Percentiles rank a stretch among this genome's conserved stretches.
Evolutionary conservation across 1,284 basidiomycete species (phyloP).

Genomic region (Heterobasidion parviporum): DNA sequence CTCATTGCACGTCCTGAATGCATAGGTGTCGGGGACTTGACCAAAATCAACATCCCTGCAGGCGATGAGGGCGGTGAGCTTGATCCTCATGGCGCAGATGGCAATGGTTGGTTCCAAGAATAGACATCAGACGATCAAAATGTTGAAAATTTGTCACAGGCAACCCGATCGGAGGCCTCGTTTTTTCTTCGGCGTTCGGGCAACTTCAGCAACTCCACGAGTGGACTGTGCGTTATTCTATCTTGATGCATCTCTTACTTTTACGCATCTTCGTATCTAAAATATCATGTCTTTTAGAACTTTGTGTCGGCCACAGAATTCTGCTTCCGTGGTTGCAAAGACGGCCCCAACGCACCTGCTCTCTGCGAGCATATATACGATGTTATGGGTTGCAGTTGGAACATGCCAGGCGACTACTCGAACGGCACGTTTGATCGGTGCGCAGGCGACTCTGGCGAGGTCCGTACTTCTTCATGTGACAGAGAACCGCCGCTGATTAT

Average conservation of each 20-base stretch:
- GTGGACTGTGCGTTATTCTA: conserved; percentile 45
- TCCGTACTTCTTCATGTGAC: neutral
- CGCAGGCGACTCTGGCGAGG: conserved; percentile 28
- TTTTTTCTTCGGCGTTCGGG: conserved; percentile 61
- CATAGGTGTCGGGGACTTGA: conserved; percentile 54
- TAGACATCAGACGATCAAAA: neutral
- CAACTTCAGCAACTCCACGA: conserved; percentile 45
- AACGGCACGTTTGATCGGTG: conserved; percentile 55
- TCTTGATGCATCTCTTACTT: neutral
- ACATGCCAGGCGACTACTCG: conserved; percentile 60
- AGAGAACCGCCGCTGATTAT: neutral
- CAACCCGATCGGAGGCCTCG: conserved; percentile 61
- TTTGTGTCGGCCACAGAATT: conserved; percentile 54
- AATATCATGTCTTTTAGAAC: conserved; percentile 26
- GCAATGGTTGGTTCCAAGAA: conserved; percentile 31
- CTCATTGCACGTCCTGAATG: conserved; percentile 1
- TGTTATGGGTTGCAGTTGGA: conserved; percentile 56
- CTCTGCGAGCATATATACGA: conserved; percentile 68
- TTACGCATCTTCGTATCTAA: neutral
- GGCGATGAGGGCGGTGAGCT: conserved; percentile 57
- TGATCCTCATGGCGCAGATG: conserved; percentile 53
- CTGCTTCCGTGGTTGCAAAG: conserved; percentile 70
- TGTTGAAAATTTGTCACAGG: conserved; percentile 20
- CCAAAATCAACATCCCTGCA: conserved; percentile 52
- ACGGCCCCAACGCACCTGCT: conserved; percentile 44